phyloP scores from a whole-genome alignment of 2,329 filamentous ascomycete genomes.

The Pleurostoma richardsiae region DNA sequence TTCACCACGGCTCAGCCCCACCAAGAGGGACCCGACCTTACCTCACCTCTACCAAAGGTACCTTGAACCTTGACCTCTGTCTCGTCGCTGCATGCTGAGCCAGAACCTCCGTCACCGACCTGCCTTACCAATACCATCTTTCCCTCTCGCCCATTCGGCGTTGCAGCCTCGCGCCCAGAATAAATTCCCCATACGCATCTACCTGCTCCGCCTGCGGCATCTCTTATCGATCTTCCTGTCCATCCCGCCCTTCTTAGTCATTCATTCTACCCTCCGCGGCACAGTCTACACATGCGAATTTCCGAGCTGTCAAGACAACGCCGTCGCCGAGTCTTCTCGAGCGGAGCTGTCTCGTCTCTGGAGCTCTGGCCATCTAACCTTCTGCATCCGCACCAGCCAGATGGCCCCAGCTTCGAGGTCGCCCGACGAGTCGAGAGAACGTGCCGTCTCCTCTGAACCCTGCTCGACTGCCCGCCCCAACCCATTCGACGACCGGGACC shows the following conservation, averaged over 20 bases:
- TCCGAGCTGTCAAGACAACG: slow-evolving; percentile 31
- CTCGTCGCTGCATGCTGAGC: too few relatives aligned
- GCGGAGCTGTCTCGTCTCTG: slow-evolving; percentile 45
- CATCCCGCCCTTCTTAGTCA: background rate
- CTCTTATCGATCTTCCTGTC: background rate
- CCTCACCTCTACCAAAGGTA: too few relatives aligned
- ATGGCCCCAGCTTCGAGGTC: slow-evolving; percentile 49
- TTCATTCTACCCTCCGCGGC: background rate
- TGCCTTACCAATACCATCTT: too few relatives aligned
- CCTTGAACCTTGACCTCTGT: too few relatives aligned
- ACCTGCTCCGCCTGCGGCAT: background rate
- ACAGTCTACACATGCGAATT: slow-evolving; percentile 51
- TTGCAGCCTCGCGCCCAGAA: too few relatives aligned
- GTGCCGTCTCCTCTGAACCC: slow-evolving; percentile 58
- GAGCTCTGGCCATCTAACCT: slow-evolving; percentile 36
- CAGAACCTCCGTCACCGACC: too few relatives aligned
- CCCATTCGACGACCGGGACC: slow-evolving; percentile 56
- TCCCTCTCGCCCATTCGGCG: too few relatives aligned
- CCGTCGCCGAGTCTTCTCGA: slow-evolving; percentile 48
- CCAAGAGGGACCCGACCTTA: too few relatives aligned
- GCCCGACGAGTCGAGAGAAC: slow-evolving; percentile 46
- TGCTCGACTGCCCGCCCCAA: slow-evolving; percentile 54
- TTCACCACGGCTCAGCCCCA: too few relatives aligned
- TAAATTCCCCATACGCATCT: background rate
- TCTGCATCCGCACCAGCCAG: slow-evolving; percentile 34